A percentile compares a stretch with the other conserved stretches of the same genome.
Evolutionary conservation across 768 basidiomycete species (phyloP).

Genomic region (Gelatoporia subvermispora): DNA sequence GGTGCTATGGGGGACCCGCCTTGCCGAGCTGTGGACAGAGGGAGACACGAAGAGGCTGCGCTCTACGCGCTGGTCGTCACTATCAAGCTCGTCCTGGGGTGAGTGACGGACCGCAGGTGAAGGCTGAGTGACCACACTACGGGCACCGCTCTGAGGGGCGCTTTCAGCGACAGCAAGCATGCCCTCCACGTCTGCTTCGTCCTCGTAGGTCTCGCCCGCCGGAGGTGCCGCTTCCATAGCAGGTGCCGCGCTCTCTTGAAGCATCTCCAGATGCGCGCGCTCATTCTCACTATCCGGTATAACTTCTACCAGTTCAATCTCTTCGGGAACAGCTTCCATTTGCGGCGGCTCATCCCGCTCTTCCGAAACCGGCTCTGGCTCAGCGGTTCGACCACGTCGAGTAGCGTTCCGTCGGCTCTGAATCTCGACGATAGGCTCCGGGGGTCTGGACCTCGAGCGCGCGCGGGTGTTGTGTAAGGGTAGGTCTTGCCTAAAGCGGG

Average conservation of each 20-base stretch:
- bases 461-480: no score
- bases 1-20: background rate
- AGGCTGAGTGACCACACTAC: background rate
- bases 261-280: background rate
- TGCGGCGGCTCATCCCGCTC: background rate
- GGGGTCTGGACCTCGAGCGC: no score
- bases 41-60: background rate
- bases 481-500: no score
- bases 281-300: background rate
- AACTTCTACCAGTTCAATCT: background rate
- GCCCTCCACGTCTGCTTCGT: slow-evolving; percentile 12
- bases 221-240: background rate
- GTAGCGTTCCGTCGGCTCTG: no score
- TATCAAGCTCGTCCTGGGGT: slow-evolving; percentile 9
- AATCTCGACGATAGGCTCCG: no score
- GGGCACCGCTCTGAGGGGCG: background rate
- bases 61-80: slow-evolving; percentile 12
- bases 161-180: background rate
- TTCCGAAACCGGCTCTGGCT: background rate
- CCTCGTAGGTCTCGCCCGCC: slow-evolving; percentile 4
- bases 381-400: background rate
- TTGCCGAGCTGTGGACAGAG: background rate
- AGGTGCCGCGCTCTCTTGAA: background rate
- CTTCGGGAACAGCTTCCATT: background rate
- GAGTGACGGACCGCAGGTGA: background rate